These are phyloP conservation scores for Corchorus olitorius DNA, from an alignment of 345 rosid genomes.

Conservation along the genomic window DNA sequence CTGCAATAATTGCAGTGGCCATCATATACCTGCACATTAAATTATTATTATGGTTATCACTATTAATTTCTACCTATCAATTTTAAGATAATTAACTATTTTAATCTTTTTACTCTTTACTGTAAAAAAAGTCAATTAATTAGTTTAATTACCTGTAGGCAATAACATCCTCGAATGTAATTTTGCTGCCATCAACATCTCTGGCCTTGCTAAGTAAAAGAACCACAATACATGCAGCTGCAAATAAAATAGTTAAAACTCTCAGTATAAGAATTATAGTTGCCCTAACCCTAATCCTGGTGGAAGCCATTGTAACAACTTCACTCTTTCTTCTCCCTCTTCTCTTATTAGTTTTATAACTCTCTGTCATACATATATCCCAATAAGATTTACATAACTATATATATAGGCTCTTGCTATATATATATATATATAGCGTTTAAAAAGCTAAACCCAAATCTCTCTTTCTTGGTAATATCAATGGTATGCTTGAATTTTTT, in stretches of 20 bases:
- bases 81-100: no score
- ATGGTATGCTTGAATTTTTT: no score
- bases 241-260: not conserved
- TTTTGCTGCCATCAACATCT: not conserved
- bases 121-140: not conserved
- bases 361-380: no score
- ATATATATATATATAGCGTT: no score
- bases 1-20: not conserved
- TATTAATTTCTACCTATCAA: no score
- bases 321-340: not conserved
- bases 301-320: not conserved
- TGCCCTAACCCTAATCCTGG: not conserved
- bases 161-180: not conserved
- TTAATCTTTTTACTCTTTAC: no score
- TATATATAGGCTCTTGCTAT: no score
- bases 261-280: not conserved
- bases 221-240: not conserved
- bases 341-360: not conserved
- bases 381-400: no score
- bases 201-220: not conserved
- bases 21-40: constrained; percentile 6
- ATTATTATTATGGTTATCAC: no score
- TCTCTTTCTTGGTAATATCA: no score
- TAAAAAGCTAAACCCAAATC: no score
- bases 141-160: not conserved